Conservation (phyloP, 306 rosid species). For the Canavalia gladiata region DNA sequence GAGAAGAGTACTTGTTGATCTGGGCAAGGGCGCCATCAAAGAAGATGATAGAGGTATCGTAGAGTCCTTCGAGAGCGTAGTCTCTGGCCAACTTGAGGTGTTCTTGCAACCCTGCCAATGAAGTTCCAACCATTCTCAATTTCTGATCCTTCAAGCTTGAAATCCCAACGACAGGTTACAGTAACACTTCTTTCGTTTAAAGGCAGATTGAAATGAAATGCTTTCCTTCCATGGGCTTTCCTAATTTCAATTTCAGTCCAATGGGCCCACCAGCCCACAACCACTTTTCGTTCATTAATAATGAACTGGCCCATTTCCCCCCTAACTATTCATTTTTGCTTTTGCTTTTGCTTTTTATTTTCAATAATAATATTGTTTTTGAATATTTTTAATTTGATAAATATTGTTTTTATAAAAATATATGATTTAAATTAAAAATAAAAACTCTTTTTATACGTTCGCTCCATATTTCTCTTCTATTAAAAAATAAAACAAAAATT, state of each 20-base stretch:
- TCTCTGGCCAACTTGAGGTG: constrained; percentile 95
- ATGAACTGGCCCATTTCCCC: constrained; percentile 10
- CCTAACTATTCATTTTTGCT: constrained; percentile 19
- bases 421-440: too few species aligned
- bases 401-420: too few species aligned
- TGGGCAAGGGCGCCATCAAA: constrained; percentile 98
- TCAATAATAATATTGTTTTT: background rate
- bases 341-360: background rate
- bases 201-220: background rate
- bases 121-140: constrained; percentile 65
- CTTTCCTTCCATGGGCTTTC: constrained; percentile 38
- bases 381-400: too few species aligned
- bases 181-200: constrained; percentile 1
- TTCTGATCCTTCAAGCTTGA: background rate
- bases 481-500: background rate
- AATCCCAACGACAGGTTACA: background rate
- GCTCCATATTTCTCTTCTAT: background rate
- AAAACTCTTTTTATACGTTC: background rate
- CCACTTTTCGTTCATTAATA: constrained; percentile 18
- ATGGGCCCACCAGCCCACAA: constrained; percentile 46
- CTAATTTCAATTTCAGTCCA: background rate
- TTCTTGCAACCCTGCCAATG: constrained; percentile 86
- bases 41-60: constrained; percentile 93
- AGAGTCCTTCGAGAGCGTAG: constrained; percentile 91
- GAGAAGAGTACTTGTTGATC: constrained; percentile 81